phyloP scores from a whole-genome alignment of 2,329 filamentous ascomycete species.

The Arthrobotrys megalospora region DNA sequence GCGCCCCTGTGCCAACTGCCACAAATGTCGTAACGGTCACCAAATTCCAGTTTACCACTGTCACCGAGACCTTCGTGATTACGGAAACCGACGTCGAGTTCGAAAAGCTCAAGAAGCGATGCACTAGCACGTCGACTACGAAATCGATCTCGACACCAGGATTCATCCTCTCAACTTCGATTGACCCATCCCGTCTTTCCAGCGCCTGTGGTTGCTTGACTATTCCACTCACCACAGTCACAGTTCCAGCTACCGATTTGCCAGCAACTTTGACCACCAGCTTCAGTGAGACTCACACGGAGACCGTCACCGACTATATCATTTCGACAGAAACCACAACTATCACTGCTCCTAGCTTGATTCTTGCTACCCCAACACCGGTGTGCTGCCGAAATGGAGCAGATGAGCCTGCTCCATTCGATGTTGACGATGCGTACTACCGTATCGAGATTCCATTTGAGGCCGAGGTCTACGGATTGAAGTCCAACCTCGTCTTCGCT shows the following conservation, averaged over 20 bases:
- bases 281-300: constrained; percentile 18
- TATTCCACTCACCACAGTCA: constrained; percentile 38
- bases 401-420: background rate
- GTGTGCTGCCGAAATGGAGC: constrained; percentile 3
- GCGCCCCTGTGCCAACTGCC: background rate
- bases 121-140: constrained; percentile 17
- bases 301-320: constrained; percentile 3
- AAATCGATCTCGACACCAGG: constrained; percentile 33
- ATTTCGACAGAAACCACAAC: constrained; percentile 26
- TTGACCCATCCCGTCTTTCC: constrained; percentile 43
- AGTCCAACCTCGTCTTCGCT: constrained; percentile 37
- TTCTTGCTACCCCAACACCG: constrained; percentile 19
- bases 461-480: constrained; percentile 41
- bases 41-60: constrained; percentile 16
- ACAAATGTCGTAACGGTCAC: constrained; percentile 38
- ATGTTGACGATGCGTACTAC: constrained; percentile 46
- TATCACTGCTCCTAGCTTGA: constrained; percentile 31
- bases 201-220: constrained; percentile 54
- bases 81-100: constrained; percentile 25
- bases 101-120: constrained; percentile 43
- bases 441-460: constrained; percentile 44
- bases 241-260: constrained; percentile 5
- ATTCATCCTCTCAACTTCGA: constrained; percentile 26
- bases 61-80: constrained; percentile 29
- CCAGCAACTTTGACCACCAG: constrained; percentile 9